Base-by-base conservation (phyloP, 805 yeast species). In the Wickerhamomyces rabaulensis region DNA sequence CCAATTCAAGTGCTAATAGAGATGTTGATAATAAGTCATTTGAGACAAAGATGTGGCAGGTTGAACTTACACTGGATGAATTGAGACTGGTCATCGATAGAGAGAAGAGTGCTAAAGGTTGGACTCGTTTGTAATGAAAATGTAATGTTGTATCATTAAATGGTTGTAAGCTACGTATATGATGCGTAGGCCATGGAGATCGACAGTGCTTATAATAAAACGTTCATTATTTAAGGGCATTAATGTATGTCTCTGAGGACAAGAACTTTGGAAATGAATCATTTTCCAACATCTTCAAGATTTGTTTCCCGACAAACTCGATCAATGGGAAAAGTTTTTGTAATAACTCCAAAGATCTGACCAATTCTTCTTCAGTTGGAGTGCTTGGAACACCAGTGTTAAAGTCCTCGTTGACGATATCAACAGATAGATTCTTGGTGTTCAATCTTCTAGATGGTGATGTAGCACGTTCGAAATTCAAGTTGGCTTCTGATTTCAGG, bases 261-360 rank as follows among this genome's bases (percentile, higher is more conserved):
- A 82, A 48, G 53, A 87, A 87, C 60, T 86, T 87, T 3, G 86
- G 86, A 36, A 84, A 71, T 8, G 94, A 84, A 64, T 87, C 95
- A 31, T 63, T 72, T 53, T 83, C 85, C 84, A 87, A 80, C 63
- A 87, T 64, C 38, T 70, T 65, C 53, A 74, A 75, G 43, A 84
- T 72, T 40, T 75, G 75, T 10, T 54, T 43, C n/a, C 72, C 68
- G 7, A 84, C 76, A 19, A 67, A 66, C n/a, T 71, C 72, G 43
- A 78, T 76, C 15, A 77, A 63, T 1, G 74, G 75, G 25, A 56
- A 66, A 10, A 77, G 54, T 29, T 63, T 58, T 33, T 66, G 64
- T 33, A 79, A 50, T 7, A 71, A 52, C 7, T 53, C 54, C 43
- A 76, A 49, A 9, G 73, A 65, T 17, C 63, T 65, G 0, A 57